These are phyloP conservation scores for Pleurotus pulmonarius DNA, from an alignment of 768 basidiomycete genomes.

Conservation along the genomic window DNA sequence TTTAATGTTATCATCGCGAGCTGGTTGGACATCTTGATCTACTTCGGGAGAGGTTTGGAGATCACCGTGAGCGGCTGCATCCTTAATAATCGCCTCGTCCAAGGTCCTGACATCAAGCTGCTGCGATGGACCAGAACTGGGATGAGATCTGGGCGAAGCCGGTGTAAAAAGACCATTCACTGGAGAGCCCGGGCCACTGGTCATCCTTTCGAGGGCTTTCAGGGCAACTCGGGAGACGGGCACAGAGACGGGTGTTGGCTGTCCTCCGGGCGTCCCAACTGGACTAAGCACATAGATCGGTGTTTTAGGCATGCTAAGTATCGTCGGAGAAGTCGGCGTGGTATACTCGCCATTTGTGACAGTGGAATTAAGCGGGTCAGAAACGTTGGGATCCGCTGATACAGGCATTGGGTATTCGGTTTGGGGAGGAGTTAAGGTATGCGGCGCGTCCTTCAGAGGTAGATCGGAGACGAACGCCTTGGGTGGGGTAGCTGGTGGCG, in stretches of 20 bases:
- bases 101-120: background rate
- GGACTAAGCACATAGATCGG: constrained; percentile 17
- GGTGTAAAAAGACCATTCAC: constrained; percentile 37
- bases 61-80: no score
- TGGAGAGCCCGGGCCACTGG: constrained; percentile 6
- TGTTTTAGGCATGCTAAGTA: constrained; percentile 19
- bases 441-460: background rate
- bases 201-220: constrained; percentile 15
- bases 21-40: no score
- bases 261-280: constrained; percentile 17
- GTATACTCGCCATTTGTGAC: constrained; percentile 9
- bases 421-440: background rate
- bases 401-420: constrained; percentile 31
- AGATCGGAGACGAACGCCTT: background rate
- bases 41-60: no score
- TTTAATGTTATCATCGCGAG: no score
- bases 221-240: constrained; percentile 19
- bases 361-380: constrained; percentile 27
- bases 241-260: constrained; percentile 16
- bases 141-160: constrained; percentile 8
- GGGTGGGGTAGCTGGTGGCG: background rate
- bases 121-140: background rate
- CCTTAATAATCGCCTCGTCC: background rate
- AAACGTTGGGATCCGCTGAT: constrained; percentile 33
- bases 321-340: constrained; percentile 11